Conservation (phyloP, 164 flowering plant species). For the Vitis riparia region DNA sequence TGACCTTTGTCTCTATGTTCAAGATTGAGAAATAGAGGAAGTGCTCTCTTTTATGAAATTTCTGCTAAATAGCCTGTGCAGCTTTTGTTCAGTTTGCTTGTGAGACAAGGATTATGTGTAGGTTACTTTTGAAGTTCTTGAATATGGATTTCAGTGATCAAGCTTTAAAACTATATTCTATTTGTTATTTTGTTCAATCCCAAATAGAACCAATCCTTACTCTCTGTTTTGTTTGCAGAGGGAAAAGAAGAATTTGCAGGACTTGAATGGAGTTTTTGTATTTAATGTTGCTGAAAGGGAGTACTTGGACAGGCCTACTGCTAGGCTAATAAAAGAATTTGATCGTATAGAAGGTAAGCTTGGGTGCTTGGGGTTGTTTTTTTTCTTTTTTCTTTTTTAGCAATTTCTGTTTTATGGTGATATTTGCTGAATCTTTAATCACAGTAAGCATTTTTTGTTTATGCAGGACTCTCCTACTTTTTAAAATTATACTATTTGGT, state of each 20-base stretch:
- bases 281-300: conserved; percentile 79
- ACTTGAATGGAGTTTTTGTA: conserved; percentile 73
- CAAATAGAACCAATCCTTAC: background rate
- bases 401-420: background rate
- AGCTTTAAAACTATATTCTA: background rate
- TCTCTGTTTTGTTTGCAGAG: conserved; percentile 45
- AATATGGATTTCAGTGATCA: background rate
- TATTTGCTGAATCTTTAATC: background rate
- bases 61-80: background rate
- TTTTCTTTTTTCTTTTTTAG: background rate
- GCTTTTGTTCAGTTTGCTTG: background rate
- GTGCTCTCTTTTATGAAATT: background rate
- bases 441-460: background rate
- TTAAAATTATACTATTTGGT: background rate
- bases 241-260: conserved; percentile 89
- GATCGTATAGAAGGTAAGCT: conserved; percentile 67
- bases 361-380: background rate
- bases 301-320: conserved; percentile 80
- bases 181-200: background rate
- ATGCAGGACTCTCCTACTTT: background rate
- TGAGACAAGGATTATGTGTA: background rate
- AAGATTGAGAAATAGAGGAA: no score
- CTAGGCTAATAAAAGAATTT: conserved; percentile 87
- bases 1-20: no score
- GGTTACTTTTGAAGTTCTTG: background rate